Conservation (phyloP, 2,329 filamentous ascomycete species). For the Chrysoporthe puriensis region DNA sequence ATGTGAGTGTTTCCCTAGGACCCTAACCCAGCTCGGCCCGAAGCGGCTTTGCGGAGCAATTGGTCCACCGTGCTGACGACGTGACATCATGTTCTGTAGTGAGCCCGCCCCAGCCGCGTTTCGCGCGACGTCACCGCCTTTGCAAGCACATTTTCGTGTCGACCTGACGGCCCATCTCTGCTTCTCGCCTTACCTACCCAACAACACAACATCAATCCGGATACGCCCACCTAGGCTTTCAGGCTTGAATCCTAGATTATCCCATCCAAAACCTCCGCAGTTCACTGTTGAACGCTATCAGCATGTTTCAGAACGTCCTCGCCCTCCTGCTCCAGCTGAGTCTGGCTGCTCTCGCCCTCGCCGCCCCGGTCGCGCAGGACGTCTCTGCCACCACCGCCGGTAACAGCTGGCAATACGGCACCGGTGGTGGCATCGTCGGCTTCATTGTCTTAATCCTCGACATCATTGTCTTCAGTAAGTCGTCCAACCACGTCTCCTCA, state of each 20-base stretch:
- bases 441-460: constrained; percentile 66
- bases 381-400: constrained; percentile 42
- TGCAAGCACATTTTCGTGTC: background rate
- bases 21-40: constrained; percentile 1
- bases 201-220: background rate
- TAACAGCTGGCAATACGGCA: constrained; percentile 61
- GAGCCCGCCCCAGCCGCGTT: constrained; percentile 8
- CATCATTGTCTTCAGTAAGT: constrained; percentile 65
- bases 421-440: constrained; percentile 63
- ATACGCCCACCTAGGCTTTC: background rate
- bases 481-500: no score
- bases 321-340: constrained; percentile 55
- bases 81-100: constrained; percentile 23
- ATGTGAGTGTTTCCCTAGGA: background rate
- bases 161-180: background rate
- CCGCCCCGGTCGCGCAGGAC: constrained; percentile 48
- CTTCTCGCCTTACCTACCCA: background rate
- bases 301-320: constrained; percentile 42
- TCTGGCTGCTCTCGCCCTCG: constrained; percentile 52
- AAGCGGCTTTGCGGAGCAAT: constrained; percentile 20
- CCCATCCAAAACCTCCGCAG: background rate
- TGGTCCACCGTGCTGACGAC: constrained; percentile 21
- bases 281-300: background rate
- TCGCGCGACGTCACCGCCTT: constrained; percentile 9
- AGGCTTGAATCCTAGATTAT: background rate